Evolutionary conservation across 345 rosid species (phyloP).

Genomic region (Eucalyptus marginata): DNA sequence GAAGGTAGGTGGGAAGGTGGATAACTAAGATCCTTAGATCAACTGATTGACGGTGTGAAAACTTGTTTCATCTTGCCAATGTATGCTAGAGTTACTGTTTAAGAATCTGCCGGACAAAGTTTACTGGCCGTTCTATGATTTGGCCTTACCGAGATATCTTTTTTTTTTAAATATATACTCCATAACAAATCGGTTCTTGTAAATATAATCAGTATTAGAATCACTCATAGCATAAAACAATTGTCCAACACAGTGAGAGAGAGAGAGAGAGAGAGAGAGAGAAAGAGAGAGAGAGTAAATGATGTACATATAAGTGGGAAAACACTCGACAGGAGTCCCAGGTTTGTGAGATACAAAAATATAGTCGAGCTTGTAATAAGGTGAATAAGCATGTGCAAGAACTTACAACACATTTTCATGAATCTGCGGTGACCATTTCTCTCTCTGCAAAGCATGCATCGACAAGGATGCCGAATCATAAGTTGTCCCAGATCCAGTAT

Average conservation of each 20-base stretch:
- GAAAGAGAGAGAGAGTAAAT: not conserved
- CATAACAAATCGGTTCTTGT: not conserved
- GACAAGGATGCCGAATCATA: not conserved
- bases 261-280: not conserved
- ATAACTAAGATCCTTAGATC: not conserved
- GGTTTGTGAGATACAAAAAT: not conserved
- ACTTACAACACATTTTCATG: not conserved
- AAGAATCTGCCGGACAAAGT: not conserved
- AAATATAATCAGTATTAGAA: not conserved
- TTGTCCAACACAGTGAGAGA: not conserved
- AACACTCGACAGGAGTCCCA: not conserved
- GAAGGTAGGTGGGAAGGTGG: not conserved
- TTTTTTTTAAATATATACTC: not conserved
- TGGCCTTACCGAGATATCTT: not conserved
- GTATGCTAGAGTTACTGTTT: not conserved
- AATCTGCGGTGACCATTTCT: not conserved
- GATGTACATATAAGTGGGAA: not conserved
- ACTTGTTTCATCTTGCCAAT: not conserved
- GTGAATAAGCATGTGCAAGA: not conserved
- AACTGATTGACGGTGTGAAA: not conserved
- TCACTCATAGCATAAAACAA: not conserved
- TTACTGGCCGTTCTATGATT: not conserved
- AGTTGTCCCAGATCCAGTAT: not conserved
- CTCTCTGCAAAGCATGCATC: not conserved
- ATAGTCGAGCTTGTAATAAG: not conserved